phyloP scores from a whole-genome alignment of 805 yeast species.

The Sugiyamaella valdiviana region DNA sequence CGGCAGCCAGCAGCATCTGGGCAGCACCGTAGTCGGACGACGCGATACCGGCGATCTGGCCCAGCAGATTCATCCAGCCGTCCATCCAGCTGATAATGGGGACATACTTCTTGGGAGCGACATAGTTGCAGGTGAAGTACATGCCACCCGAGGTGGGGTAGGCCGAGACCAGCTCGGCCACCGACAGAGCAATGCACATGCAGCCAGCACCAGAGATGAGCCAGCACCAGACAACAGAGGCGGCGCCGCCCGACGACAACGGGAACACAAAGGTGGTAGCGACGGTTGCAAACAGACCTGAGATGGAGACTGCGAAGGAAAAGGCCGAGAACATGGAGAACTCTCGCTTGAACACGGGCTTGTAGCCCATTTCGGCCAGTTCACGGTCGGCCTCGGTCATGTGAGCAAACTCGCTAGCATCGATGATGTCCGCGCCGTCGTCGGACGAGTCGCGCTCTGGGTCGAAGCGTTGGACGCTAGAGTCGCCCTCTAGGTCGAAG shows the following conservation, averaged over 20 bases:
- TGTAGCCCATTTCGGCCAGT: slow-evolving; percentile 47
- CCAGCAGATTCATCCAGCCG: slow-evolving; percentile 41
- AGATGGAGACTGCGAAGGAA: slow-evolving; percentile 59
- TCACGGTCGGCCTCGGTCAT: slow-evolving; percentile 36
- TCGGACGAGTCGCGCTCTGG: neutral
- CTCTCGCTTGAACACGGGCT: slow-evolving; percentile 53
- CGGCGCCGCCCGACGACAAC: slow-evolving; percentile 51
- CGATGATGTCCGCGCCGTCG: slow-evolving; percentile 6
- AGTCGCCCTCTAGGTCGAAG: neutral
- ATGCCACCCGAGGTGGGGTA: slow-evolving; percentile 24
- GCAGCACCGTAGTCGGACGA: slow-evolving; percentile 34
- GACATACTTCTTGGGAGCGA: slow-evolving; percentile 38
- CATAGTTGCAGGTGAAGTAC: slow-evolving; percentile 18
- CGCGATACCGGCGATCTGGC: slow-evolving; percentile 36
- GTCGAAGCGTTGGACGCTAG: neutral
- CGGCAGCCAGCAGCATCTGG: slow-evolving; percentile 31
- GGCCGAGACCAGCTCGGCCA: slow-evolving; percentile 55
- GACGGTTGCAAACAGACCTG: slow-evolving; percentile 59
- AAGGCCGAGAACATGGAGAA: slow-evolving; percentile 56
- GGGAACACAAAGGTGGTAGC: slow-evolving; percentile 49
- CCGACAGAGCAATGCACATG: slow-evolving; percentile 53
- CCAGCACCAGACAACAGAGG: slow-evolving; percentile 63
- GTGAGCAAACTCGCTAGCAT: slow-evolving; percentile 20
- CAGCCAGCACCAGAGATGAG: slow-evolving; percentile 49
- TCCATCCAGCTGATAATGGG: slow-evolving; percentile 41